Evolutionary conservation across 2,329 filamentous ascomycete species (phyloP), one percentile per base, ranked within the genome.

Genomic region (Botrytis pseudocinerea): DNA sequence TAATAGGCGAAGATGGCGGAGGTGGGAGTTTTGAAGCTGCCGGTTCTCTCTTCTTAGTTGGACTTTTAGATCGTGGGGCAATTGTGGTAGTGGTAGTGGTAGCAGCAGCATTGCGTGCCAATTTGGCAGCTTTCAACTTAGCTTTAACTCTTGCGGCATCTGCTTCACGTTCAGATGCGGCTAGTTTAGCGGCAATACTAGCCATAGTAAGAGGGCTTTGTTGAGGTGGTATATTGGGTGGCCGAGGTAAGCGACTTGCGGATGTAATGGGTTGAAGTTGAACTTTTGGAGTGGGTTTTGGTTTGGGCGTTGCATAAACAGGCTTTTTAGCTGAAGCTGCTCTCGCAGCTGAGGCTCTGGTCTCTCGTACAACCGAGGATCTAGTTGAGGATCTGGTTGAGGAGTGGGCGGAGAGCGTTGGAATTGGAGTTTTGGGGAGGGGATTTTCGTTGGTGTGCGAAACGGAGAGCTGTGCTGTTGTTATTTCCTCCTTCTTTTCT

Each of bases 101-200:
- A 51, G 70, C 32, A 28, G 74, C 42, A 57, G 65, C 72, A 22
- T 51, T 61, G 48, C 76, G 71, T 81, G 82, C 71, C 79, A 80
- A 22, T 80, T 82, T 51, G 85, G 86, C 87, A 1, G 89, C 88
- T 77, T 85, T 87, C 44, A 91, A 84, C 79, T 91, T 91, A 4
- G 89, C 89, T 5, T 89, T 83, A 0, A 91, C 88, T 38, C 89
- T 85, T 1, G 89, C 89, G 1, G 89, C 89, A 75, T 91, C 88
- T 6, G 89, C 89, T 70, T 91, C 88, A 28, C 87, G 84, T 76
- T 91, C 89, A 0, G 89, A 88, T 2, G 89, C 89, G 0, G 88
- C 89, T 0, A 91, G 83, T 80, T 91, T 91, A 42, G 88, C 88
- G 0, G 88, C 87, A 74, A 91, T 91, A 48, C 83, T 85, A 14